Percentiles rank a stretch among this genome's conserved stretches.
Evolutionary conservation across 169 alveolate genomes (phyloP).

Genomic region (Plasmodium berghei): DNA sequence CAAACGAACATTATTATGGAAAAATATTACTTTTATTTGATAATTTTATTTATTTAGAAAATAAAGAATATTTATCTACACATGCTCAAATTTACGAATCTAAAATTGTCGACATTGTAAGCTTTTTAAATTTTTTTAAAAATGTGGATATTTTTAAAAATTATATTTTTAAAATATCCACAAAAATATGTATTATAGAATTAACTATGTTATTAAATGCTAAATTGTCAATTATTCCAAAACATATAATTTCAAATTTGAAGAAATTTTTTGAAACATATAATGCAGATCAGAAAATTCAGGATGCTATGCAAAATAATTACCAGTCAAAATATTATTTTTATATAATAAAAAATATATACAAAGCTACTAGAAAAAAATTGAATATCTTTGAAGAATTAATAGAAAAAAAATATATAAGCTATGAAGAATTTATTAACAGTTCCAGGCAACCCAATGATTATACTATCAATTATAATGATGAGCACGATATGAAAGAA

Average conservation of each 20-base stretch:
- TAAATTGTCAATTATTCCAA: conserved; percentile 23
- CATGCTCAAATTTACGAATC: conserved; percentile 58
- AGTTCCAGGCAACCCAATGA: too few relatives aligned
- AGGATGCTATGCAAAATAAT: background rate
- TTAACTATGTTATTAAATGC: conserved; percentile 50
- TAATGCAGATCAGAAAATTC: conserved; percentile 2
- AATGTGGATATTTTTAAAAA: conserved; percentile 28
- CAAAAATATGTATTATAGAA: conserved; percentile 50
- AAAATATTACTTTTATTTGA: conserved; percentile 41
- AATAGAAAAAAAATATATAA: background rate
- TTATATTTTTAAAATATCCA: conserved; percentile 25
- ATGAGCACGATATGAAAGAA: conserved; percentile 1
- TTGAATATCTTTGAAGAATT: conserved; percentile 11
- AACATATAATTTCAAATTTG: conserved; percentile 13
- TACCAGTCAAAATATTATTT: conserved; percentile 30
- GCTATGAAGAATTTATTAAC: background rate
- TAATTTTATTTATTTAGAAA: conserved; percentile 50
- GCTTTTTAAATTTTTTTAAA: conserved; percentile 20
- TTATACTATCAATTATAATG: too few relatives aligned
- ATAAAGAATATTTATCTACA: conserved; percentile 34
- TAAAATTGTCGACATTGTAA: conserved; percentile 48
- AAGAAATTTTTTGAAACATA: conserved; percentile 15
- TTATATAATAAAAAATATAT: conserved; percentile 32
- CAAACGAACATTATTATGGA: background rate
- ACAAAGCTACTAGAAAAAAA: conserved; percentile 36